phyloP scores from a whole-genome alignment of 202 grass and related monocot species.

The Saccharum hybrid region DNA sequence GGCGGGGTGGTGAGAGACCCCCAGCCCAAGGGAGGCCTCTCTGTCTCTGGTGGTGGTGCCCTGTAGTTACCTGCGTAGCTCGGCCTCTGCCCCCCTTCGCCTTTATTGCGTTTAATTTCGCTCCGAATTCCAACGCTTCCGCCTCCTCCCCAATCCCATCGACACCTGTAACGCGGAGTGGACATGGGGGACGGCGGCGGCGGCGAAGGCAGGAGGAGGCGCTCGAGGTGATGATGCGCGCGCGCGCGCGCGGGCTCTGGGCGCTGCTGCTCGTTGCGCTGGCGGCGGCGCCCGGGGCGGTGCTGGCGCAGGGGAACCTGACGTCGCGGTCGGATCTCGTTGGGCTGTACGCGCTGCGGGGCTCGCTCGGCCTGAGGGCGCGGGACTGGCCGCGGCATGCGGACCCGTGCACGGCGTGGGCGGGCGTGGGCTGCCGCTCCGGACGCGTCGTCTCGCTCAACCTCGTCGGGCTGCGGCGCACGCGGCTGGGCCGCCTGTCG shows the following conservation, averaged over 20 bases:
- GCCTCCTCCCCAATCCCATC: slow-evolving; percentile 41
- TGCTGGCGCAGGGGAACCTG: slow-evolving; percentile 45
- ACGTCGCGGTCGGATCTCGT: slow-evolving; percentile 71
- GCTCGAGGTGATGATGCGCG: slow-evolving; percentile 34
- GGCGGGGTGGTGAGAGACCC: slow-evolving; percentile 38
- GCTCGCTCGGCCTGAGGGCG: slow-evolving; percentile 82
- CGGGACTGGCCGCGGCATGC: slow-evolving; percentile 79
- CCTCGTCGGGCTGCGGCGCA: slow-evolving; percentile 68
- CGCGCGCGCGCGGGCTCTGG: slow-evolving; percentile 38
- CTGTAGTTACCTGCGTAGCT: slow-evolving; percentile 54
- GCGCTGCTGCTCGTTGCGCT: slow-evolving; percentile 47
- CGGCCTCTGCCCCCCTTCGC: slow-evolving; percentile 30
- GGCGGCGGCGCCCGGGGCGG: slow-evolving; percentile 40
- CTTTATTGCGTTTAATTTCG: slow-evolving; percentile 76
- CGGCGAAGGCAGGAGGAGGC: background rate
- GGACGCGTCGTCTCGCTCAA: slow-evolving; percentile 67
- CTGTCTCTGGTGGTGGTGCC: slow-evolving; percentile 18
- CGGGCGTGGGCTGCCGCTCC: slow-evolving; percentile 61
- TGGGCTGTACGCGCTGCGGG: slow-evolving; percentile 75
- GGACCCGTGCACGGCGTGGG: slow-evolving; percentile 83
- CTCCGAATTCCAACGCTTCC: slow-evolving; percentile 60
- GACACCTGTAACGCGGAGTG: slow-evolving; percentile 36
- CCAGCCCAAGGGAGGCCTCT: background rate
- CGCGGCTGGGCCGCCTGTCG: slow-evolving; percentile 50
- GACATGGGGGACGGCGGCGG: slow-evolving; percentile 39